These are phyloP conservation scores for Chalciporus piperatus DNA, from an alignment of 768 basidiomycete species.

Conservation along the genomic window DNA sequence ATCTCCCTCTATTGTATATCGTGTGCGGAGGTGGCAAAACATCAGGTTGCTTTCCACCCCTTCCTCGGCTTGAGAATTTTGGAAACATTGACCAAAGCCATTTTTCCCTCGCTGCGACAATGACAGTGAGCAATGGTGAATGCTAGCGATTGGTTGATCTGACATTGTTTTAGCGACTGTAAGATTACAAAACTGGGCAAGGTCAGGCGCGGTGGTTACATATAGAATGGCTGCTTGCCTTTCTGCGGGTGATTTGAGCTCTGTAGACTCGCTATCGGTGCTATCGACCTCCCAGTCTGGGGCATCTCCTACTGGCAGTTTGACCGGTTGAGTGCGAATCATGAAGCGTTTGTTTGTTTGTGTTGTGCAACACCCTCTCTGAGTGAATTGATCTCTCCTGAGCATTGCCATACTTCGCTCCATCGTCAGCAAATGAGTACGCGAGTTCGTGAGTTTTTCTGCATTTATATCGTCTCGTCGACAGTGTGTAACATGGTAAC, in stretches of 20 bases:
- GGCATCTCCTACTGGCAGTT: slow-evolving; percentile 54
- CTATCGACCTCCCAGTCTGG: slow-evolving; percentile 60
- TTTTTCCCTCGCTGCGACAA: slow-evolving; percentile 58
- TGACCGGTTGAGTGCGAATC: slow-evolving; percentile 26
- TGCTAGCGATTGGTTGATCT: slow-evolving; percentile 9
- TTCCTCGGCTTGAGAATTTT: slow-evolving; percentile 65
- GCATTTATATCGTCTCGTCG: slow-evolving; percentile 2
- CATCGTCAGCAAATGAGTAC: slow-evolving; percentile 36
- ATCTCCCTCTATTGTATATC: slow-evolving; percentile 61
- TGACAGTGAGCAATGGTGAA: slow-evolving; percentile 13
- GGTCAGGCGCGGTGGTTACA: slow-evolving; percentile 9
- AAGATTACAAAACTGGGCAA: slow-evolving; percentile 53
- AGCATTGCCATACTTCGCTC: not conserved
- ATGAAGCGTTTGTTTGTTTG: slow-evolving; percentile 28
- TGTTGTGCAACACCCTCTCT: slow-evolving; percentile 16
- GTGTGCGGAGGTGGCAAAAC: slow-evolving; percentile 63
- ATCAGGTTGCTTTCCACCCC: slow-evolving; percentile 54
- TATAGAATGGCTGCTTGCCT: slow-evolving; percentile 41
- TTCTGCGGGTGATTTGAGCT: slow-evolving; percentile 49
- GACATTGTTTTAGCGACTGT: slow-evolving; percentile 73
- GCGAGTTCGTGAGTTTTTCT: slow-evolving; percentile 58
- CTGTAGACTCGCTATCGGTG: slow-evolving; percentile 38
- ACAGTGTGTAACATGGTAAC: not conserved
- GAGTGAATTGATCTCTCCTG: slow-evolving; percentile 4
- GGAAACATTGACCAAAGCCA: slow-evolving; percentile 67